Evolutionary conservation across 495 filamentous ascomycete species (phyloP), one percentile per base, ranked within the genome.

Genomic region (Letharia lupina): DNA sequence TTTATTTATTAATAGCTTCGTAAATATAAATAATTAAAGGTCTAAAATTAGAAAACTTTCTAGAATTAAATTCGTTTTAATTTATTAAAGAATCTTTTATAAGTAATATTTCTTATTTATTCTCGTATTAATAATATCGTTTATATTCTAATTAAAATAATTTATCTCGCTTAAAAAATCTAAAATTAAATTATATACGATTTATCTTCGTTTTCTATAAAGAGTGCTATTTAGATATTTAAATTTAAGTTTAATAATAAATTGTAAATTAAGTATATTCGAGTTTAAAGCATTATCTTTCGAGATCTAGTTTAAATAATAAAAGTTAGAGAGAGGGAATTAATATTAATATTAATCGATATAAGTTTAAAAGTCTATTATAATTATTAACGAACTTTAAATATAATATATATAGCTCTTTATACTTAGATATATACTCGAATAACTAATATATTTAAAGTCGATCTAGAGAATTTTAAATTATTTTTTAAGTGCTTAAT

Each of bases 331-430:
- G 47, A 28, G 47, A 28, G 47, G n/a, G 47, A n/a, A 50, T 8
- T 50, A 8, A 50, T 28, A 8, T 8, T 8, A 50, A 50, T n/a
- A n/a, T 50, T 50, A 8, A 50, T 50, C n/a, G 47, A 8, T 50
- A 28, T n/a, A n/a, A 50, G 28, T n/a, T 50, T 50, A 13, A 50
- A n/a, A 50, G 47, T 50, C n/a, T 50, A 50, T n/a, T 50, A 50
- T 50, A 50, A 50, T 50, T 8, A 50, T 50, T 8, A 50, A 50
- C 47, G 47, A 50, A n/a, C 18, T 47, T 47, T 16, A 47, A 47
- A 16, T 47, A 47, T 16, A 16, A 5, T 8, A 47, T 47, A 47
- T 47, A 47, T 47, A 8, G 3, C 18, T 8, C 44, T 47, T 47
- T 47, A 47, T 16, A 47, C 44, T 47, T 47, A 8, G 15, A 15